Evolutionary conservation across 805 yeast species (phyloP).

Genomic region (Zygotorulaspora florentina): DNA sequence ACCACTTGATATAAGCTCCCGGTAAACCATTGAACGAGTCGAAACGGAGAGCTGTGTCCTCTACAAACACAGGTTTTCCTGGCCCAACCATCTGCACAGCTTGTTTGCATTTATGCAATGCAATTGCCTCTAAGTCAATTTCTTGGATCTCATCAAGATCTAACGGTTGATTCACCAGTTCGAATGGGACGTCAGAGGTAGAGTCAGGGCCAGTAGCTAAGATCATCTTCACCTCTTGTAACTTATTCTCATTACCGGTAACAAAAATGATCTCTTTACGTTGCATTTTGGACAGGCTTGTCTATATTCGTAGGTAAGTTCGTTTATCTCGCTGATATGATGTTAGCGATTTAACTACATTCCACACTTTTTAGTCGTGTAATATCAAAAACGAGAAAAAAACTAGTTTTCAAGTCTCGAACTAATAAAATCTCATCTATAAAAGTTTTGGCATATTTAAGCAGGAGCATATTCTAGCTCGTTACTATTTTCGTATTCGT

Average conservation of each 20-base stretch:
- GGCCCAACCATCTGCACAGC: slow-evolving; percentile 58
- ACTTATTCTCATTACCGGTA: slow-evolving; percentile 86
- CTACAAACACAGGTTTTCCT: slow-evolving; percentile 82
- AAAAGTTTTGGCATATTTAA: slow-evolving; percentile 4
- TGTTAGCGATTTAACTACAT: too few species aligned
- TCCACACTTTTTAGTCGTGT: neutral
- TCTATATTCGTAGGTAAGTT: neutral
- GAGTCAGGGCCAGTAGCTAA: slow-evolving; percentile 42
- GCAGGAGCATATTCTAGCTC: slow-evolving; percentile 66
- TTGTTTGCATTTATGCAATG: slow-evolving; percentile 65
- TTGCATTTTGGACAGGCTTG: slow-evolving; percentile 1
- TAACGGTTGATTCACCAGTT: slow-evolving; percentile 56
- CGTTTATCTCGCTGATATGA: neutral
- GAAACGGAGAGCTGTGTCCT: slow-evolving; percentile 88
- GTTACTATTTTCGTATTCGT: slow-evolving; percentile 84
- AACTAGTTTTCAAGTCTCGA: neutral
- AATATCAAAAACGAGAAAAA: neutral
- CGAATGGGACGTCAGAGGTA: slow-evolving; percentile 20
- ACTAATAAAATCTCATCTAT: neutral
- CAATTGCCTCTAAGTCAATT: slow-evolving; percentile 67
- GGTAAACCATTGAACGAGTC: slow-evolving; percentile 80
- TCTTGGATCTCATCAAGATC: slow-evolving; percentile 94
- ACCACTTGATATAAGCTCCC: slow-evolving; percentile 96
- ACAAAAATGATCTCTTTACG: slow-evolving; percentile 53
- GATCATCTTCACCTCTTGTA: slow-evolving; percentile 77